These are phyloP conservation scores for Pythium biforme DNA, from an alignment of 352 stramenopile genomes.

Conservation along the genomic window DNA sequence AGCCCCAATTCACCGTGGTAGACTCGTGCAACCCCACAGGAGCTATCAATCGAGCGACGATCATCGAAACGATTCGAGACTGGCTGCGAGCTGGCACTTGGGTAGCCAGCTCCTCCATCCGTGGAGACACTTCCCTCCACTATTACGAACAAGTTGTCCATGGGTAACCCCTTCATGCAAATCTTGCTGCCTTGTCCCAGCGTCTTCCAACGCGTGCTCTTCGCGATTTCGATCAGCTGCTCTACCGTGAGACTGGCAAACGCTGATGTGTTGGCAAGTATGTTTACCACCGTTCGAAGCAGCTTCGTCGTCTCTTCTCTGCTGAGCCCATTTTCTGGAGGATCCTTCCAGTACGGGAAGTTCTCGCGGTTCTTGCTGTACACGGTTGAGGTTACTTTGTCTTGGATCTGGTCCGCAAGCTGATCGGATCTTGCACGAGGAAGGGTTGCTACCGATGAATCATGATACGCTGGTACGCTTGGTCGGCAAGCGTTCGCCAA, in stretches of 20 bases:
- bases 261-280: slow-evolving; percentile 31
- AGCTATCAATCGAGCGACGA: background rate
- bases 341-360: slow-evolving; percentile 59
- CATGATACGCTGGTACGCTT: slow-evolving; percentile 11
- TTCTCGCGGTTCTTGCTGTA: slow-evolving; percentile 58
- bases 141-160: slow-evolving; percentile 42
- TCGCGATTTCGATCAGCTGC: slow-evolving; percentile 53
- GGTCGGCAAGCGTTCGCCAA: background rate
- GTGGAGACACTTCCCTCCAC: slow-evolving; percentile 37
- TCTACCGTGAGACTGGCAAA: slow-evolving; percentile 43
- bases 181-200: slow-evolving; percentile 24
- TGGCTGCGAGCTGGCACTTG: background rate
- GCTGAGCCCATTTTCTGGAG: slow-evolving; percentile 31
- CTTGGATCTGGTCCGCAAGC: slow-evolving; percentile 40
- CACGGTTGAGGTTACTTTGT: slow-evolving; percentile 50
- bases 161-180: slow-evolving; percentile 28
- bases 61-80: background rate
- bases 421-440: slow-evolving; percentile 24
- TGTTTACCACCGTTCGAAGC: slow-evolving; percentile 35
- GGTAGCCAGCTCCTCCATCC: background rate
- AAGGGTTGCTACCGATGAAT: slow-evolving; percentile 17
- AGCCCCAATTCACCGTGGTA: slow-evolving; percentile 50
- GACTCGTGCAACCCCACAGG: background rate
- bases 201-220: slow-evolving; percentile 36
- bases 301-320: slow-evolving; percentile 52